Base-by-base conservation (phyloP, 2,329 filamentous ascomycete species). In the Neobulgaria alba region DNA sequence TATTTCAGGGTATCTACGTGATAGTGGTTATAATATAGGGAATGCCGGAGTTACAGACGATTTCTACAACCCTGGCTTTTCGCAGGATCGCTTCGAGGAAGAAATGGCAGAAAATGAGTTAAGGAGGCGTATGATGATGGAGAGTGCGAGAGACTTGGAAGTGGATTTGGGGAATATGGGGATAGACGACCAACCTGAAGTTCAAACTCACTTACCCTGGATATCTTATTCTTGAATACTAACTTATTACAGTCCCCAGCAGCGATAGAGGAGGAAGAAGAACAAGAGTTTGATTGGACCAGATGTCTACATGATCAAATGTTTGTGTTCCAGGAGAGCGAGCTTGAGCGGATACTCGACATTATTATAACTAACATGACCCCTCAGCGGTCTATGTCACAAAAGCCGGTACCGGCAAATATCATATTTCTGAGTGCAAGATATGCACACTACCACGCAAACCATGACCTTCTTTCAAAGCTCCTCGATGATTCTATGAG, bases 281-380 rank as follows among this genome's bases (percentile, higher is more conserved):
- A 81, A 42, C 89, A 93, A 57, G 92, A 96, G 49, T 98, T 98
- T 56, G 83, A 95, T 46, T 98, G 92, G 92, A 84, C 84, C 49
- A 75, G 85, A 54, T 98, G 92, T 62, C 70, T 95, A 36, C 87
- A 95, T 59, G 92, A 98, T 60, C 92, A 98, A 61, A 98, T 98
- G 92, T 98, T 98, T 60, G 92, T 98, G 29, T 98, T 98, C 61
- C 92, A 98, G 61, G 90, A 96, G 53, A 82, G 78, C 59, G 90
- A 98, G 58, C 73, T 98, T 38, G 84, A 90, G 43, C 80, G 82
- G 43, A 95, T 98, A 56, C 73, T 98, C 51, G 85, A 95, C 59
- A 92, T 96, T 41, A 80, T 96, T 59, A 94, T 98, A 58, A 96
- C 90, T 47, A 90, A 92, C 57, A 96, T 98, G 92, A 93, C 87